A percentile compares a stretch with the other conserved stretches of the same genome.
Conservation (phyloP, 2,329 filamentous ascomycete species). For the Hypoxylon sp. region DNA sequence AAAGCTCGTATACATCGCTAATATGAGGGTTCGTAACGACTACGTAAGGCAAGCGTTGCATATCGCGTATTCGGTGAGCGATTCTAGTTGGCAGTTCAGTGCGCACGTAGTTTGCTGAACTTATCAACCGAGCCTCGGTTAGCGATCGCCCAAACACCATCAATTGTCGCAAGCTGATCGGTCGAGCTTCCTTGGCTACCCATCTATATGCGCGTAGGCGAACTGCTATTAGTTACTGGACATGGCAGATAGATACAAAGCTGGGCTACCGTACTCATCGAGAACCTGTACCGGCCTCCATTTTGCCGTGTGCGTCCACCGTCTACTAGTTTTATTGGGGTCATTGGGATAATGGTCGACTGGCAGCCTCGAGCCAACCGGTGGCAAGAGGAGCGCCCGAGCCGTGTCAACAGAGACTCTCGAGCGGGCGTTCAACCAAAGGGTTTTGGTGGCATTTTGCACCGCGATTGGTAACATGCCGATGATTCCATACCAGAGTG, state of each 20-base stretch:
- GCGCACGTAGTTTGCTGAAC: constrained; percentile 97
- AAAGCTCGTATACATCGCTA: constrained; percentile 94
- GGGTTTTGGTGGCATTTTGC: constrained; percentile 60
- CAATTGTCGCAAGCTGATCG: constrained; percentile 95
- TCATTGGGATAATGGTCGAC: constrained; percentile 28
- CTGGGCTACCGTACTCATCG: constrained; percentile 68
- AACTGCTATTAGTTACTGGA: constrained; percentile 40
- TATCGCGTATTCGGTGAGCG: constrained; percentile 94
- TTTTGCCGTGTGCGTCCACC: constrained; percentile 58
- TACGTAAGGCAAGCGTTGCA: constrained; percentile 95
- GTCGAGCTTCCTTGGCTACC: constrained; percentile 91
- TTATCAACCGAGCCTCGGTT: constrained; percentile 89
- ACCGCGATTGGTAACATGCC: constrained; percentile 64
- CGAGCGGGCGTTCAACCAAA: constrained; percentile 48
- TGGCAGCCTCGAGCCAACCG: constrained; percentile 36
- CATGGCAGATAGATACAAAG: constrained; percentile 15
- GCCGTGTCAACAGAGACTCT: constrained; percentile 34
- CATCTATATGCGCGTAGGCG: constrained; percentile 70
- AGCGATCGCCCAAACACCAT: constrained; percentile 97
- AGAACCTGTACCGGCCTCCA: constrained; percentile 76
- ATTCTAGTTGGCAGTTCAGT: constrained; percentile 92
- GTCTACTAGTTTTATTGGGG: constrained; percentile 34
- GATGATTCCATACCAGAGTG: constrained; percentile 54
- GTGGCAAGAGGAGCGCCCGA: constrained; percentile 19
- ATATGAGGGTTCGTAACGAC: constrained; percentile 97